Conservation (phyloP, 2,329 filamentous ascomycete genomes). For the Botryotinia convoluta region DNA sequence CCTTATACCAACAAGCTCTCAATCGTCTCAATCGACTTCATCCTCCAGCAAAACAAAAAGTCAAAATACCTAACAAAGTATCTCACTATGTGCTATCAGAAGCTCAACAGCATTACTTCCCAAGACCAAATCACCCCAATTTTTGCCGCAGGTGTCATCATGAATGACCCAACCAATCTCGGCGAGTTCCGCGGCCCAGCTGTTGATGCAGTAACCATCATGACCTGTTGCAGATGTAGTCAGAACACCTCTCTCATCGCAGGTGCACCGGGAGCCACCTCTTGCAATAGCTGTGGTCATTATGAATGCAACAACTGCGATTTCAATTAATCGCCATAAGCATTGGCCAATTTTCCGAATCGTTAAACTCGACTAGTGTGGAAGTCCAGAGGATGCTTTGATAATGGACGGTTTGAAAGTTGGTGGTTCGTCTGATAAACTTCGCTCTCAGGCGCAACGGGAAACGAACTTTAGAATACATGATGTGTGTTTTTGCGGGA, state of each 20-base stretch:
- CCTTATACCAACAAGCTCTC: not conserved
- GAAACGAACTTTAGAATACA: no score
- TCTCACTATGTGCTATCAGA: not conserved
- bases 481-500: not conserved
- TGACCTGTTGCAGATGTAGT: constrained; percentile 17
- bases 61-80: not conserved
- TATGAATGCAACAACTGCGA: constrained; percentile 20
- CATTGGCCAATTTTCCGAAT: not conserved
- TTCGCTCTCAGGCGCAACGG: not conserved
- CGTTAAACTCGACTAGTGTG: rapidly evolving
- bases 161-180: not conserved
- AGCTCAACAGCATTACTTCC: not conserved
- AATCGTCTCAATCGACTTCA: not conserved
- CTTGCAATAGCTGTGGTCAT: constrained; percentile 14
- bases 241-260: not conserved
- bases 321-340: not conserved
- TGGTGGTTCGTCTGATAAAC: not conserved
- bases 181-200: not conserved
- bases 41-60: not conserved
- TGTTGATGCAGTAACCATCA: not conserved
- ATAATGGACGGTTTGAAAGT: not conserved
- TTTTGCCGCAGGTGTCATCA: not conserved
- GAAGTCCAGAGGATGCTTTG: not conserved
- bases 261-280: not conserved
- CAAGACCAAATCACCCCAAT: not conserved